phyloP scores from a whole-genome alignment of 805 yeast genomes.

The Teunomyces kruisii region DNA sequence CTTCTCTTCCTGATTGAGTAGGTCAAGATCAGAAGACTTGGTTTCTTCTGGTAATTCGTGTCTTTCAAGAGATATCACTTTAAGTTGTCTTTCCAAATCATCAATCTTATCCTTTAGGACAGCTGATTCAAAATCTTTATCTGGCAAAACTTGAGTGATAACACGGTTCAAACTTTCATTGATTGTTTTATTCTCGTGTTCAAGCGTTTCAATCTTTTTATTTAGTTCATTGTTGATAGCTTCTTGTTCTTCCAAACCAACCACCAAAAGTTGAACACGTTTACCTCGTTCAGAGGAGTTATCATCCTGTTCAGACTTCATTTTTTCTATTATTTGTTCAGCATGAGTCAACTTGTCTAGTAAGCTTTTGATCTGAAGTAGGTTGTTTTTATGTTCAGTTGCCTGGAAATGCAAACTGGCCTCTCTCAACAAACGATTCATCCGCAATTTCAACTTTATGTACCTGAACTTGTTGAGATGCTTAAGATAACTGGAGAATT shows the following conservation, averaged over 20 bases:
- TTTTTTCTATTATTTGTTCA: conserved; percentile 10
- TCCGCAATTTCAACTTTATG: conserved; percentile 14
- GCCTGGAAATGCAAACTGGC: conserved; percentile 9
- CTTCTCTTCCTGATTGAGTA: conserved; percentile 8
- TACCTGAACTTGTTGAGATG: conserved; percentile 39
- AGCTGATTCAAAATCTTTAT: conserved; percentile 22
- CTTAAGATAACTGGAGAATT: conserved; percentile 55
- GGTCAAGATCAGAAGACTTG: not conserved
- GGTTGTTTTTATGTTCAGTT: conserved; percentile 8
- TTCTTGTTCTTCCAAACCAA: conserved; percentile 11
- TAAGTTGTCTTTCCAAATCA: conserved; percentile 11
- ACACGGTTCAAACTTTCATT: conserved; percentile 10
- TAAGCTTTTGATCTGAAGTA: conserved; percentile 7
- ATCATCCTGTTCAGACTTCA: not conserved
- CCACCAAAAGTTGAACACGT: not conserved
- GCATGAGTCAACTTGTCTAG: conserved; percentile 4
- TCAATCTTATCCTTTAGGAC: conserved; percentile 13
- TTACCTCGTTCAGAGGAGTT: not conserved
- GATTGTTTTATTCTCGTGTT: conserved; percentile 9
- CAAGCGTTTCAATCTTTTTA: conserved; percentile 6
- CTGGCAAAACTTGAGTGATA: conserved; percentile 16
- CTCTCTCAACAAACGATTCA: conserved; percentile 12
- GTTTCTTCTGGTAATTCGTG: not conserved
- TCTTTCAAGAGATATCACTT: not conserved
- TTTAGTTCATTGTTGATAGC: conserved; percentile 9